These are phyloP conservation scores for Moesziomyces sp. DNA, from an alignment of 1,284 basidiomycete species.

Conservation along the genomic window DNA sequence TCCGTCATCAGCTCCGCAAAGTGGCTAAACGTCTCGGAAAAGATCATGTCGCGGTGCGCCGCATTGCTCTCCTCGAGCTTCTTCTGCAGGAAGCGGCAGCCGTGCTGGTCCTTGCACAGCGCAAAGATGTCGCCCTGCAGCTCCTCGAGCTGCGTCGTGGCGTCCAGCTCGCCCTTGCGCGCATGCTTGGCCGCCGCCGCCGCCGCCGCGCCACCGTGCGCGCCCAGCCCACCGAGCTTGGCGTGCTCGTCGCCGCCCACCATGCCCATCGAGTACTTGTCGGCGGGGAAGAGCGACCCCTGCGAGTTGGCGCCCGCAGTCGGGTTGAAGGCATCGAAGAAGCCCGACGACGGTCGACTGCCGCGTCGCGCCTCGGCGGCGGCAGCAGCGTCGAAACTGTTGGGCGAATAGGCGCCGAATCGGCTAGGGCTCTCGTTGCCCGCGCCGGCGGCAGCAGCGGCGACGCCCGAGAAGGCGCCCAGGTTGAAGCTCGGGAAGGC, in stretches of 20 bases:
- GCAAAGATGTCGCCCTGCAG: constrained; percentile 89
- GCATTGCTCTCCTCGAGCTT: constrained; percentile 95
- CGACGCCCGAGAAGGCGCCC: constrained; percentile 35
- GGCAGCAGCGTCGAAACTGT: constrained; percentile 35
- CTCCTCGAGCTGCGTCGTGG: constrained; percentile 93
- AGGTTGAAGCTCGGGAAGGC: constrained; percentile 50
- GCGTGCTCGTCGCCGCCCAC: constrained; percentile 29
- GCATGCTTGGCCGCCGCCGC: constrained; percentile 36
- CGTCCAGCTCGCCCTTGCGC: constrained; percentile 81
- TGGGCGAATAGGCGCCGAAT: constrained; percentile 51
- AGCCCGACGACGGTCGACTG: constrained; percentile 52
- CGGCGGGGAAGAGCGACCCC: constrained; percentile 38
- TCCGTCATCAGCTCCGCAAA: constrained; percentile 99
- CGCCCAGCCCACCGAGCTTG: constrained; percentile 29
- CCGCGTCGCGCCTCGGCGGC: constrained; percentile 25
- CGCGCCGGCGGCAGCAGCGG: constrained; percentile 11
- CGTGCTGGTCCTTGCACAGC: constrained; percentile 98
- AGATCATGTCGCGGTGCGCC: constrained; percentile 89
- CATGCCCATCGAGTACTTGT: constrained; percentile 52
- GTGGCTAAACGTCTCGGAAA: constrained; percentile 95
- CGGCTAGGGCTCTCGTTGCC: constrained; percentile 50
- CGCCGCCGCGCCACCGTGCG: constrained; percentile 17
- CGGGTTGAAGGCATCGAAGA: constrained; percentile 57
- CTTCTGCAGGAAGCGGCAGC: constrained; percentile 98
- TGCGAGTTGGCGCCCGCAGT: constrained; percentile 43